A percentile compares a stretch with the other conserved stretches of the same genome.
Conservation (phyloP, 176 grass and related monocot species). For the Aegilops speltoides region DNA sequence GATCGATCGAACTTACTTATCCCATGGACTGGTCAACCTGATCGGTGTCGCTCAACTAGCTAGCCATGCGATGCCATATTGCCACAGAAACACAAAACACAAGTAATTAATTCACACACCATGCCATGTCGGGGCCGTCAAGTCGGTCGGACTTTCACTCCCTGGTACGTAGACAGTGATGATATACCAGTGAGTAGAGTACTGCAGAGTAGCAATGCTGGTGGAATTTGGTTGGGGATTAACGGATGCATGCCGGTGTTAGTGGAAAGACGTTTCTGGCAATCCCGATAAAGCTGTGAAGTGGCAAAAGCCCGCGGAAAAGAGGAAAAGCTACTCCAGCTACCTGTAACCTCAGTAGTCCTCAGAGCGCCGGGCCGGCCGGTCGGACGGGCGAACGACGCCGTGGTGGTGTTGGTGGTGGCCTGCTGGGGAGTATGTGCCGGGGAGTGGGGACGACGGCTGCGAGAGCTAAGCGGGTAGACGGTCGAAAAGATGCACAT, state of each 20-base stretch:
- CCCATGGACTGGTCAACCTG: conserved; percentile 4
- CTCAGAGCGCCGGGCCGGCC: background rate
- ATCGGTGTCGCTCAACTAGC: background rate
- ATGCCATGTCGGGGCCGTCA: conserved; percentile 44
- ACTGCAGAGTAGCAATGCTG: background rate
- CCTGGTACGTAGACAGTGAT: conserved; percentile 9
- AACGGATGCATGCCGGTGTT: conserved; percentile 12
- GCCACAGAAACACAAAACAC: background rate
- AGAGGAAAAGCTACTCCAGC: conserved; percentile 1
- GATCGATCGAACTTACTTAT: background rate
- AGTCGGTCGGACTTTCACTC: conserved; percentile 47
- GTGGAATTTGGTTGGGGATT: background rate
- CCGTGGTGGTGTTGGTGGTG: background rate
- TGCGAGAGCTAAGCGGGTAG: background rate
- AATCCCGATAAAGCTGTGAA: conserved; percentile 52
- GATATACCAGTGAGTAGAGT: conserved; percentile 2
- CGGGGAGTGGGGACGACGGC: background rate
- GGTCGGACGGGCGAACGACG: background rate
- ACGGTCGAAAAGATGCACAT: background rate
- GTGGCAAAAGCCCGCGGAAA: conserved; percentile 36
- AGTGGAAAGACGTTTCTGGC: conserved; percentile 9
- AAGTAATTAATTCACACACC: background rate
- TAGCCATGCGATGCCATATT: background rate
- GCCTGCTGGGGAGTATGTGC: too few species aligned
- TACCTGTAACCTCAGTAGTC: background rate